These are phyloP conservation scores for Naganishia friedmannii DNA, from an alignment of 768 basidiomycete species.

Conservation along the genomic window DNA sequence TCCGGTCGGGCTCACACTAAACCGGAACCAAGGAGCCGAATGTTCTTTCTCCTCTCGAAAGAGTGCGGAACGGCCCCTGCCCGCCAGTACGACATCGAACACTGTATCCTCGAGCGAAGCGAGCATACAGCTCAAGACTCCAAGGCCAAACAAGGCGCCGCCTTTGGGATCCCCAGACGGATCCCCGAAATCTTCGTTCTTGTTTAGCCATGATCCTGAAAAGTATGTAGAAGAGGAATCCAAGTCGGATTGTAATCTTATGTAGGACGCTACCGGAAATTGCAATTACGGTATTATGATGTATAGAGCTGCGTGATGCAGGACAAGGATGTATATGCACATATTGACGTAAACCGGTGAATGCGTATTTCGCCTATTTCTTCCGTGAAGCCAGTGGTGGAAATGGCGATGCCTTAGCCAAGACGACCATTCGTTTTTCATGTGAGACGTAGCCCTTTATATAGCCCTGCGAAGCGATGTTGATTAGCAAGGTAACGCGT, in stretches of 20 bases:
- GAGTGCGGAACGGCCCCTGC: background rate
- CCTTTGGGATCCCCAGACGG: background rate
- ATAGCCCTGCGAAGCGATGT: slow-evolving; percentile 58
- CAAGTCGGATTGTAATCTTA: slow-evolving; percentile 18
- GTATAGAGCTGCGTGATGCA: background rate
- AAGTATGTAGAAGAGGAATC: background rate
- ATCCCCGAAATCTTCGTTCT: background rate
- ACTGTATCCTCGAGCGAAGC: background rate
- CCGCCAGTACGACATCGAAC: background rate
- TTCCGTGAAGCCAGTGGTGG: slow-evolving; percentile 58
- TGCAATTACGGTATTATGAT: background rate
- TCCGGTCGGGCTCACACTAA: background rate
- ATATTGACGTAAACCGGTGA: background rate
- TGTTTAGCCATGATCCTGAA: background rate
- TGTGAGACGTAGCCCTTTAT: slow-evolving; percentile 96
- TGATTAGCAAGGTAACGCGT: background rate
- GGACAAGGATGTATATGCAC: background rate
- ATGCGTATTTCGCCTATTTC: too few relatives aligned
- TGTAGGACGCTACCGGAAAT: background rate
- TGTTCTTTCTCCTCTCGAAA: background rate
- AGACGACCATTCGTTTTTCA: slow-evolving; percentile 87
- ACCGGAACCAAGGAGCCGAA: background rate
- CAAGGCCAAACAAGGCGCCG: background rate
- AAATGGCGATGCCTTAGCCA: slow-evolving; percentile 76
- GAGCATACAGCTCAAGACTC: slow-evolving; percentile 2